These are phyloP conservation scores for Alternaria burnsii DNA, from an alignment of 2,329 filamentous ascomycete species.

Conservation along the genomic window DNA sequence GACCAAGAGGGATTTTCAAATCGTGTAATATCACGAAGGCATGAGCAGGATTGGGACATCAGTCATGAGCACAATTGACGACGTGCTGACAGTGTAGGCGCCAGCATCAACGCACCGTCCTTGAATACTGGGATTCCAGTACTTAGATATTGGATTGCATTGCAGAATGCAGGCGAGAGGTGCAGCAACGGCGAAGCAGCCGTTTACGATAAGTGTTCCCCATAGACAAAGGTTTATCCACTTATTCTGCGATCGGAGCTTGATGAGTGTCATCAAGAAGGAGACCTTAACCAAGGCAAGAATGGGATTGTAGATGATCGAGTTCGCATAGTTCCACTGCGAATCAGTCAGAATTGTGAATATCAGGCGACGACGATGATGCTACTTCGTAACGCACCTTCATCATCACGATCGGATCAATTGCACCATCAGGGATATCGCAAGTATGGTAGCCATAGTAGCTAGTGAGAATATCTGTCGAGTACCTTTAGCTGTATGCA, in stretches of 20 bases:
- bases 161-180: conserved; percentile 35
- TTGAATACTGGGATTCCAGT: conserved; percentile 37
- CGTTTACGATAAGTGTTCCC: conserved; percentile 23
- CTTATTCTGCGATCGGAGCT: conserved; percentile 25
- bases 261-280: conserved; percentile 29
- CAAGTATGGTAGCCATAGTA: conserved; percentile 26
- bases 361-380: background rate
- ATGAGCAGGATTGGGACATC: conserved; percentile 30
- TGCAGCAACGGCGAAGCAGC: conserved; percentile 22
- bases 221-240: conserved; percentile 27
- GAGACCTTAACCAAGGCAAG: conserved; percentile 29
- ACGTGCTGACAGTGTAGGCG: conserved; percentile 23
- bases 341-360: background rate
- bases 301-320: conserved; percentile 31
- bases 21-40: conserved; percentile 33
- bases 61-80: conserved; percentile 24
- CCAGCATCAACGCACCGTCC: conserved; percentile 20
- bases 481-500: background rate
- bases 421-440: conserved; percentile 23
- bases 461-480: conserved; percentile 10
- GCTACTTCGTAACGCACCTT: conserved; percentile 7
- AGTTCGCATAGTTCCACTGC: conserved; percentile 27
- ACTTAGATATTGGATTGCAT: conserved; percentile 38
- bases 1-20: conserved; percentile 26
- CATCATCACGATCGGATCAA: conserved; percentile 16